Conservation (phyloP, 495 filamentous ascomycete species). For the Penicillium herquei region DNA sequence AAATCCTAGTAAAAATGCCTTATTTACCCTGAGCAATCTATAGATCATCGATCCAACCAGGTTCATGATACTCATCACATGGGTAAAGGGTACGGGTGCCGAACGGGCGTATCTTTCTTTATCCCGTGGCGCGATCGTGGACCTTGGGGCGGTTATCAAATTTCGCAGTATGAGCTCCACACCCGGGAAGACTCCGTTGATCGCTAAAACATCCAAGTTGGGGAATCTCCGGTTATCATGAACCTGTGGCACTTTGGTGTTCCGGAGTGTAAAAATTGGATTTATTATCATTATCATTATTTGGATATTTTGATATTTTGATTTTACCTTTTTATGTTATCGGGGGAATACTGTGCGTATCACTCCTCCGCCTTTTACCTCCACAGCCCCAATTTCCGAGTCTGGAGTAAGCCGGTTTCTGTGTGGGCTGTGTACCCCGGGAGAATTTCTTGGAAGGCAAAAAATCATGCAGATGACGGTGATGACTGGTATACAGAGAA, state of each 20-base stretch:
- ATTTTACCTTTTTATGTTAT: neutral
- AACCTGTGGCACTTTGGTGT: slow-evolving; percentile 9
- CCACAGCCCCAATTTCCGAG: slow-evolving; percentile 6
- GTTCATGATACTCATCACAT: slow-evolving; percentile 13
- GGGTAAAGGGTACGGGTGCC: slow-evolving; percentile 1
- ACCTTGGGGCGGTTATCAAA: slow-evolving; percentile 3
- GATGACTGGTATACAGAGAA: neutral
- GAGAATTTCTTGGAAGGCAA: neutral
- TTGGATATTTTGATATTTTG: no score
- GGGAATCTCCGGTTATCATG: slow-evolving; percentile 5
- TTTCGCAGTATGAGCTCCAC: neutral
- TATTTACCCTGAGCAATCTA: no score
- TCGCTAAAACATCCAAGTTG: neutral
- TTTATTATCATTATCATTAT: no score
- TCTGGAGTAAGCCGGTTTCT: neutral
- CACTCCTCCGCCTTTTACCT: neutral
- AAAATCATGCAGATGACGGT: neutral
- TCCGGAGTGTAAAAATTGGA: neutral
- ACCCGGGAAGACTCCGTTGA: slow-evolving; percentile 2
- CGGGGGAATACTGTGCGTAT: neutral
- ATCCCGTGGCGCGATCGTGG: slow-evolving; percentile 17
- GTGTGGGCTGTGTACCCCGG: no score
- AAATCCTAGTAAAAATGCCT: no score
- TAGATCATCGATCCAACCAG: slow-evolving; percentile 18
- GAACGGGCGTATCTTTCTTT: slow-evolving; percentile 29